A percentile compares a stretch with the other conserved stretches of the same genome.
These are phyloP conservation scores for Syzygium aqueum DNA, from an alignment of 345 rosid genomes.

Conservation along the genomic window DNA sequence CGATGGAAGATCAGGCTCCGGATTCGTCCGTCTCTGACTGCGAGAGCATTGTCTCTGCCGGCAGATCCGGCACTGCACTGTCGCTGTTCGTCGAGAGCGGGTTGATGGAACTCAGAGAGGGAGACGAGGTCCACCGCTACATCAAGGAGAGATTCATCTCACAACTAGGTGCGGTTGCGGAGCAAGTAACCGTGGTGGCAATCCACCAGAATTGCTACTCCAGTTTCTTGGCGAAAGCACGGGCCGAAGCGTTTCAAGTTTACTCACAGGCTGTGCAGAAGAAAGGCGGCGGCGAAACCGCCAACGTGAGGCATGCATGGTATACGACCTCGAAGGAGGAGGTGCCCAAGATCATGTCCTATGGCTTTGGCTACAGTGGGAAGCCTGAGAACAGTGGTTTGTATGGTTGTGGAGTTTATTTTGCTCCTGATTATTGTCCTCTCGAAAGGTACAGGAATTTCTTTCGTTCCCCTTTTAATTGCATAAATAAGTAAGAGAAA, in stretches of 20 bases:
- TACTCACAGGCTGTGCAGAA: constrained; percentile 39
- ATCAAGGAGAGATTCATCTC: constrained; percentile 31
- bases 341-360: constrained; percentile 26
- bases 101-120: constrained; percentile 30
- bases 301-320: constrained; percentile 70
- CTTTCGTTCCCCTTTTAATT: background rate
- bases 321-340: constrained; percentile 35
- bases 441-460: constrained; percentile 39
- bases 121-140: constrained; percentile 37
- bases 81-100: constrained; percentile 7
- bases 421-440: constrained; percentile 53
- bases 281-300: constrained; percentile 36
- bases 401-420: constrained; percentile 54
- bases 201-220: constrained; percentile 32
- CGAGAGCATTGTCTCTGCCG: constrained; percentile 30
- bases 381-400: constrained; percentile 22
- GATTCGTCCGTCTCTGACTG: constrained; percentile 42
- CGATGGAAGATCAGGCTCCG: background rate
- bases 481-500: background rate
- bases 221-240: constrained; percentile 35
- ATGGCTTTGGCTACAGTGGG: constrained; percentile 43
- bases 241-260: constrained; percentile 43
- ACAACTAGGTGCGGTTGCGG: constrained; percentile 29
- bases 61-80: background rate
- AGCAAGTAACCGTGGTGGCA: constrained; percentile 28